Evolutionary conservation across 768 basidiomycete species (phyloP), one percentile per base, ranked within the genome.

Genomic region (Lactarius quietus): DNA sequence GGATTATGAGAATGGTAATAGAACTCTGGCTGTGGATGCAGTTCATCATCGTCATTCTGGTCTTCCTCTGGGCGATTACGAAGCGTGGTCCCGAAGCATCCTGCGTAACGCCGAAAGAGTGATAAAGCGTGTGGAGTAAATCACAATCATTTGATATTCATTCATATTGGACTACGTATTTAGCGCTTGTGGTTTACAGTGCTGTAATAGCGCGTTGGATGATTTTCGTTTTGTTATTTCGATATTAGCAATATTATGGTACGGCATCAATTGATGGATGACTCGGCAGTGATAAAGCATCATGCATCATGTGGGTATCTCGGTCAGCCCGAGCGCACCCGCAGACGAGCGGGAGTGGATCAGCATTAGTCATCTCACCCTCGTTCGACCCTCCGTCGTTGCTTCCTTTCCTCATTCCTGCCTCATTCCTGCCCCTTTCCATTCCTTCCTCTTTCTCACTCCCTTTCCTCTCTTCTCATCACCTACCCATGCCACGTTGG

Each of bases 1-100:
- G 74, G 8, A 66, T 80, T 26, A 76, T 77, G 38, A 76, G 73
- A 45, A 75, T 88, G 57, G 73, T 92, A 68, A 70, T 93, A 57
- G 89, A 92, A 76, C 73, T 90, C 26, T 93, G 92, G 92, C 74
- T 93, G 68, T 92, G 91, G 90, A 73, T 92, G 65, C 92, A 94
- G 74, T 92, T 93, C 72, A 78, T 74, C 9, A 80, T 92, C 66
- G 85, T 94, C 68, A 80, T 93, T 36, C 61, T 87, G 48, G 86
- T 92, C 59, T 93, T 93, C 74, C 73, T 94, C 61, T 92, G 85
- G 82, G 84, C 89, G 38, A 89, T 92, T 86, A 89, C 90, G 64
- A 85, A 80, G 75, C 80, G 84, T 23, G 91, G 92, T 3, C 91
- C 91, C 87, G 86, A 76, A 81, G 82, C 60, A 84, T 93, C 35